phyloP scores from a whole-genome alignment of 164 flowering plant genomes.

The Magnolia officinalis region DNA sequence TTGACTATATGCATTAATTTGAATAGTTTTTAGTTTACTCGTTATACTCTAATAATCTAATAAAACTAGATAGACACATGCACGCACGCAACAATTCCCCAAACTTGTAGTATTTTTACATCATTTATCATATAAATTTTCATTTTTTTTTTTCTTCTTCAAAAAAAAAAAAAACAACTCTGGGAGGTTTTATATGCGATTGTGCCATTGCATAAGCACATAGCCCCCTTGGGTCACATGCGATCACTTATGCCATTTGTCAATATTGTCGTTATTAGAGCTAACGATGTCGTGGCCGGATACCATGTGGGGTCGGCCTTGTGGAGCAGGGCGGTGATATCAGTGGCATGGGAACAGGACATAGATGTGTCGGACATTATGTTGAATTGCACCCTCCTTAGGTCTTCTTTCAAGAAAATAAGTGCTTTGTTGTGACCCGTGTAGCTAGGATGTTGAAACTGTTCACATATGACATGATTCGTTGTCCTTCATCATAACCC shows the following conservation, averaged over 20 bases:
- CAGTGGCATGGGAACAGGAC: slow-evolving; percentile 11
- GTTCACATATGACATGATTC: not conserved
- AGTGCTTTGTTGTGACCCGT: not conserved
- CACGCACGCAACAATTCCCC: too few relatives aligned
- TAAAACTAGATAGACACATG: too few relatives aligned
- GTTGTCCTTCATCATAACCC: not conserved
- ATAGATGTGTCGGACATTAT: slow-evolving; percentile 6
- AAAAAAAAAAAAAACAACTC: too few relatives aligned
- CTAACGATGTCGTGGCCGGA: slow-evolving; percentile 7
- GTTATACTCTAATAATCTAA: too few relatives aligned
- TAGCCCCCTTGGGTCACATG: too few relatives aligned
- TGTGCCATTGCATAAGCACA: too few relatives aligned
- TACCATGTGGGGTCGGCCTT: slow-evolving; percentile 1
- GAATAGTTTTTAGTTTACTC: too few relatives aligned
- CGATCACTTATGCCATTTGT: not conserved
- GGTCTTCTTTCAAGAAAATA: not conserved
- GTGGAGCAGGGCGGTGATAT: slow-evolving; percentile 4
- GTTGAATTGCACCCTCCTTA: slow-evolving; percentile 5
- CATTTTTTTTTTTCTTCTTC: too few relatives aligned
- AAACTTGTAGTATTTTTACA: too few relatives aligned
- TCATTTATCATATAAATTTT: too few relatives aligned
- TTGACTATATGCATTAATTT: too few relatives aligned
- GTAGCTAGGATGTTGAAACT: slow-evolving; percentile 9
- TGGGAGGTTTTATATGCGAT: not conserved
- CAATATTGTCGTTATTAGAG: slow-evolving; percentile 5